phyloP scores from a whole-genome alignment of 495 filamentous ascomycete genomes.

The Trichoderma parareesei region DNA sequence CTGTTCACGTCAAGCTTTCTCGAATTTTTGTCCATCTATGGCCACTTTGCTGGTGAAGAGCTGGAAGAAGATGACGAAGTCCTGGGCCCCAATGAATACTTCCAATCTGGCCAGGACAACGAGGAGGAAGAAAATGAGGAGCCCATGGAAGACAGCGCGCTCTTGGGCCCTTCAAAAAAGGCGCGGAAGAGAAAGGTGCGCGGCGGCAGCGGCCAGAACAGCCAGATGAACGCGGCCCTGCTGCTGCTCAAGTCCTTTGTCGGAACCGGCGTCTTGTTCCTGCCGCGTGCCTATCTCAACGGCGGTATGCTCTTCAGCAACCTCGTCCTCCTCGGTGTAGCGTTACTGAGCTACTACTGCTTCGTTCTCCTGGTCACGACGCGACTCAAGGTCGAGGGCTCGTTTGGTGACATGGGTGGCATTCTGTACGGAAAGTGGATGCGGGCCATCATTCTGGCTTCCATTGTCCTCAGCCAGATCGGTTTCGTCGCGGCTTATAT shows the following conservation, averaged over 20 bases:
- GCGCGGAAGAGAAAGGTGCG: constrained; percentile 65
- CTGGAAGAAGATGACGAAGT: constrained; percentile 93
- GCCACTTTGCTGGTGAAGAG: constrained; percentile 94
- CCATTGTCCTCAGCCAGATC: constrained; percentile 88
- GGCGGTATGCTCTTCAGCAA: constrained; percentile 97
- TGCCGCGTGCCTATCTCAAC: constrained; percentile 86
- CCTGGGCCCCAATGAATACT: constrained; percentile 75
- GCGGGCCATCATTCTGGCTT: constrained; percentile 75
- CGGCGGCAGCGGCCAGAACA: constrained; percentile 59
- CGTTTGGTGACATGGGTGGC: constrained; percentile 94
- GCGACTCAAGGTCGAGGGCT: constrained; percentile 72
- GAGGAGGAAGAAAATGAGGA: constrained; percentile 55
- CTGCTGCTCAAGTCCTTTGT: constrained; percentile 94
- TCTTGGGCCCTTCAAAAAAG: constrained; percentile 64
- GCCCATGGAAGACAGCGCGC: constrained; percentile 70
- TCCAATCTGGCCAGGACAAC: constrained; percentile 58
- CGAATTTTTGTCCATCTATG: constrained; percentile 89
- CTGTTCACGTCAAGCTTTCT: constrained; percentile 86
- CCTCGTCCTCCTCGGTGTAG: constrained; percentile 75
- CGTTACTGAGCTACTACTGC: constrained; percentile 84
- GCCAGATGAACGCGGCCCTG: constrained; percentile 63
- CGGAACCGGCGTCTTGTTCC: constrained; percentile 92
- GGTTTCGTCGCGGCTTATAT: constrained; percentile 98
- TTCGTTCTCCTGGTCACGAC: constrained; percentile 89
- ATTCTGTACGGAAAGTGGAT: constrained; percentile 86